These are phyloP conservation scores for Pinus taeda DNA, from an alignment of 75 land plant species.

Conservation along the genomic window DNA sequence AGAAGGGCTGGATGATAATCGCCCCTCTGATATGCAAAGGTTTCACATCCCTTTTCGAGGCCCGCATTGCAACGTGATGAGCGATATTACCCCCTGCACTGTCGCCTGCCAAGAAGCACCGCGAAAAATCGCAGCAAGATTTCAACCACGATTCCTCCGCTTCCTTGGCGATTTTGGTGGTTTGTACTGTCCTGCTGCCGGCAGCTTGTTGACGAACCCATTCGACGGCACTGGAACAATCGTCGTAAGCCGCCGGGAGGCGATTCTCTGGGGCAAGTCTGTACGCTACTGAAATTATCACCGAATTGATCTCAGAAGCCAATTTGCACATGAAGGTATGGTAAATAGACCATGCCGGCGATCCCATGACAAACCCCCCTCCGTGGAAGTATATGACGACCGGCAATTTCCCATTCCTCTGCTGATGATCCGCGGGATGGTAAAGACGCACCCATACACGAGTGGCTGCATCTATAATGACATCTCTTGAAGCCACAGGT, in stretches of 20 bases:
- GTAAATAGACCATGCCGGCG: conserved; percentile 40
- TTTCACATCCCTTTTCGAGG: conserved; percentile 12
- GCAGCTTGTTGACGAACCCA: conserved; percentile 29
- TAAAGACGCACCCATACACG: conserved; percentile 52
- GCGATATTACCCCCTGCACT: conserved; percentile 42
- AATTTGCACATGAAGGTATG: conserved; percentile 44
- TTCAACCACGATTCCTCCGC: conserved; percentile 21
- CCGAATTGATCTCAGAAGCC: conserved; percentile 9
- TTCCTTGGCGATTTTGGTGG: background rate
- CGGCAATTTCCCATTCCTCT: conserved; percentile 15
- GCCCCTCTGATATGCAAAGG: conserved; percentile 19
- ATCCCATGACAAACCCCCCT: conserved; percentile 56
- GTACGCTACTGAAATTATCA: conserved; percentile 59
- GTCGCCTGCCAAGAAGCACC: conserved; percentile 28
- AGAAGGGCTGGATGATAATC: conserved; percentile 28
- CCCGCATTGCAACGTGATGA: conserved; percentile 25
- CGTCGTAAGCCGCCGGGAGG: conserved; percentile 54
- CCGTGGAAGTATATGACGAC: conserved; percentile 71
- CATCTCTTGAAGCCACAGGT: conserved; percentile 21
- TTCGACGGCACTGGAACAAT: conserved; percentile 34
- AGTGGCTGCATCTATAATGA: conserved; percentile 16
- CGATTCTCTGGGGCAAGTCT: conserved; percentile 64
- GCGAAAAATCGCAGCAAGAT: conserved; percentile 22
- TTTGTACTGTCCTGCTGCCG: background rate
- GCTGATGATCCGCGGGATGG: conserved; percentile 13